Evolutionary conservation across 164 flowering plant species (phyloP), one percentile per base, ranked within the genome.

Genomic region (Piper longum): DNA sequence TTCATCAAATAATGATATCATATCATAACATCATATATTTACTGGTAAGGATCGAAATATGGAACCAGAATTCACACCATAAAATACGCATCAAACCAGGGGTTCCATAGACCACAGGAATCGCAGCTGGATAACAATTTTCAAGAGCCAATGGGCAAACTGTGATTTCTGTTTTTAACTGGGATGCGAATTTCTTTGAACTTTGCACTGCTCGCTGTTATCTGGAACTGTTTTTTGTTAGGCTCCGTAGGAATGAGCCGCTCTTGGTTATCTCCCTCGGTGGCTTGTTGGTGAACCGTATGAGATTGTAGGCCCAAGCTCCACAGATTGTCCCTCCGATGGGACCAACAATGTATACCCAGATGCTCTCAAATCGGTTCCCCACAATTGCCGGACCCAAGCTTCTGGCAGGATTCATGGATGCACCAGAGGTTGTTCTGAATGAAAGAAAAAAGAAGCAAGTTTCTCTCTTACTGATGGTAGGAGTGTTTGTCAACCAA

Each of bases 371-470:
- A 70, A 78, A 89, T 1, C 73, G 58, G 54, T 56, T 71, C 1
- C 61, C 70, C 5, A 85, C 83, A 5, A 92, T 81, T 3, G 98
- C 97, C 4, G 98, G 97, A 8, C 97, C 97, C 70, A 92, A 62
- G 66, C 86, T 89, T 78, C 98, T 82, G 18, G 96, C 97, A n/a
- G 98, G 98, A 56, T 92, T 92, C 98, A 92, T 89, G 14, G 98
- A 92, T 60, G 95, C 91, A 44, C 98, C 98, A 5, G 97, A 71
- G 8, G 86, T 78, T 13, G 89, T 81, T 74, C 98, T 92, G 85
- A 4, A 1, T 8, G 48, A 14, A 18, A n/a, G 11, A 18, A 1
- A 60, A 14, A 42, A 17, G 2, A 60, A 42, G 16, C 14, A 16
- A 60, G 62, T 4, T 16, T 41, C 42, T 14, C 42, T 48, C 9